Evolutionary conservation across 2,329 filamentous ascomycete genomes (phyloP).

Genomic region (Onygenales sp.): DNA sequence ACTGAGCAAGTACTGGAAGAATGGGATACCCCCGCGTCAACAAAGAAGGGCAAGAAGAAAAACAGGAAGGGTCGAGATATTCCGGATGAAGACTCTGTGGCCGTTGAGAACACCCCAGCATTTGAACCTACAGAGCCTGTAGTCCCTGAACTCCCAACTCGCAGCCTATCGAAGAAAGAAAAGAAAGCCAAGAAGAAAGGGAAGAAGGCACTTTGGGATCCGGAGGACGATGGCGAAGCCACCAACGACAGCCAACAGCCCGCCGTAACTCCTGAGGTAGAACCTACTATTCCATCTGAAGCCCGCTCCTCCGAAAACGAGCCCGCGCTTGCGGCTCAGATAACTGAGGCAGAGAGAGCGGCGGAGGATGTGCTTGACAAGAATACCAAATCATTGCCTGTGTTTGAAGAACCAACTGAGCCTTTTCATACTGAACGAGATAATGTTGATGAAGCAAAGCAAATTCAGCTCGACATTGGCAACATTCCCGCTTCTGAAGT

Average conservation of each 20-base stretch:
- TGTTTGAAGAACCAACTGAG: background rate
- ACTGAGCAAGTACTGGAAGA: background rate
- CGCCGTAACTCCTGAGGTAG: background rate
- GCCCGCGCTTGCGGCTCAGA: background rate
- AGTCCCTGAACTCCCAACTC: slow-evolving; percentile 6
- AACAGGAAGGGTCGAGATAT: slow-evolving; percentile 4
- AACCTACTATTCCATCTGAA: background rate
- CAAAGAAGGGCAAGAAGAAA: slow-evolving; percentile 11
- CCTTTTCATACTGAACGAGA: background rate
- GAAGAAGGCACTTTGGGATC: slow-evolving; percentile 7
- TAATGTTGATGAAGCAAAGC: background rate
- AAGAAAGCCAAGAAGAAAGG: slow-evolving; percentile 14
- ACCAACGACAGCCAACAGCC: background rate
- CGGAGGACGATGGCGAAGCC: background rate
- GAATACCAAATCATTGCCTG: background rate
- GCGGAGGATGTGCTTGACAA: background rate
- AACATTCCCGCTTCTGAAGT: background rate
- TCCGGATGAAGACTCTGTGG: background rate
- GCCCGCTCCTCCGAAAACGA: background rate
- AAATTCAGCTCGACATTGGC: background rate
- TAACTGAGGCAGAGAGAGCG: background rate
- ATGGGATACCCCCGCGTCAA: background rate
- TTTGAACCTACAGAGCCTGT: background rate
- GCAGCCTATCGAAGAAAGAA: slow-evolving; percentile 14
- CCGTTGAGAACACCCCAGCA: background rate